Base-by-base conservation (phyloP, 2,329 filamentous ascomycete species). In the Pseudocercospora fijiensis region DNA sequence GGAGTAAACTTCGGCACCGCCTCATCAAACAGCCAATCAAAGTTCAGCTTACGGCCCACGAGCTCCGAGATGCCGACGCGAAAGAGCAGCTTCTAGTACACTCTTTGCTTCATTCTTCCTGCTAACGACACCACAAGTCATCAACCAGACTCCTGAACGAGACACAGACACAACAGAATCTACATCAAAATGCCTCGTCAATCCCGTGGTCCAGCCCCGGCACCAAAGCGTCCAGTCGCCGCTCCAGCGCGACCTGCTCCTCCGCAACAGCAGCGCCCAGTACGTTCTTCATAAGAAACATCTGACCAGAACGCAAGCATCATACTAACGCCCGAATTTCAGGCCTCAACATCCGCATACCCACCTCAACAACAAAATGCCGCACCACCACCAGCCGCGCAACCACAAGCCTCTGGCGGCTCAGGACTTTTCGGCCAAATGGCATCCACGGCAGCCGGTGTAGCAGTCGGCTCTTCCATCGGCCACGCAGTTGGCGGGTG, bases 381-480 rank as follows among this genome's bases (percentile, higher is more conserved):
- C 61, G 78, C 82, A 60, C 80, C 76, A 67, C 73, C 76, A 65
- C 80, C 73, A 58, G 73, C 77, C 30, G 75, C 77, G 30, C 75
- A 76, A 27, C 81, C 79, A 70, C 56, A 56, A 64, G 69, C 71
- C 20, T 45, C 55, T 24, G 84, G 89, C 70, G 91, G 92, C 27
- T 88, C 92, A 4, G 94, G 95, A 68, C 84, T 99, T 10, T 92
- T 99, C 72, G 94, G 92, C 64, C 92, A 98, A 84, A 97, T 99
- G 90, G 95, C 95, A 70, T 92, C 89, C 76, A 99, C 95, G 63
- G 95, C 95, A 78, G 95, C 95, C 76, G 95, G 95, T 87, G 95
- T 98, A 74, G 95, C 95, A 72, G 89, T 98, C 77, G 95, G 95
- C 69, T 96, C 92, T 64, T 92, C 92, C 11, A 90, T 98, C 82